Conservation (phyloP, 2,329 filamentous ascomycete species). For the Xenoacremonium recifei region DNA sequence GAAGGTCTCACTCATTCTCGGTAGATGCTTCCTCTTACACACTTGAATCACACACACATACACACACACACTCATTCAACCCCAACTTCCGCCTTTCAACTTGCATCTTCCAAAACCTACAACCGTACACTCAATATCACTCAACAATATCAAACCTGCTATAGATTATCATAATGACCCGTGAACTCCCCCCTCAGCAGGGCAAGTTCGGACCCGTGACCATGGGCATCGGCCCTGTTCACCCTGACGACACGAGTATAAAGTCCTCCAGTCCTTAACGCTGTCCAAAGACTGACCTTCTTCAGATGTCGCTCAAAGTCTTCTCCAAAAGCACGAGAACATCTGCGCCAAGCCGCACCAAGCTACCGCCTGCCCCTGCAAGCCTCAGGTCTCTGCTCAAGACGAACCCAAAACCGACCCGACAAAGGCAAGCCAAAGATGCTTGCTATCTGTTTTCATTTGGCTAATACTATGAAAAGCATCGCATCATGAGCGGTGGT, state of each 20-base stretch:
- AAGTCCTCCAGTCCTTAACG: too few relatives aligned
- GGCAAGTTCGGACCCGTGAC: constrained; percentile 10
- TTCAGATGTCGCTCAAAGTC: constrained; percentile 17
- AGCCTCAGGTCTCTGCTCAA: not conserved
- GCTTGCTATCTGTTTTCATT: not conserved
- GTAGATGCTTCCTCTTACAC: too few relatives aligned
- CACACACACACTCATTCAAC: not conserved
- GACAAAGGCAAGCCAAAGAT: not conserved
- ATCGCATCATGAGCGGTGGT: constrained; percentile 22
- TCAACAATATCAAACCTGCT: not conserved
- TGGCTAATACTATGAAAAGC: constrained; percentile 10
- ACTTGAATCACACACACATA: too few relatives aligned
- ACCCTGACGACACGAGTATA: constrained; percentile 5
- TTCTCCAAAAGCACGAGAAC: constrained; percentile 25
- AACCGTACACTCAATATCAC: not conserved
- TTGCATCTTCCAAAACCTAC: not conserved
- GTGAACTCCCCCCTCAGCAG: constrained; percentile 20
- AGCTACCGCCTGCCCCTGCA: not conserved
- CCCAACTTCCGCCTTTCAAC: too few relatives aligned
- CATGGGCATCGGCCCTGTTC: constrained; percentile 20
- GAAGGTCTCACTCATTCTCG: too few relatives aligned
- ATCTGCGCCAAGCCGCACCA: constrained; percentile 17
- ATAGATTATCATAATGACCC: not conserved
- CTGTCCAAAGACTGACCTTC: too few relatives aligned
- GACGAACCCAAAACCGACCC: not conserved